Conservation (phyloP, 139 green algal species). For the Choricystis sp. region DNA sequence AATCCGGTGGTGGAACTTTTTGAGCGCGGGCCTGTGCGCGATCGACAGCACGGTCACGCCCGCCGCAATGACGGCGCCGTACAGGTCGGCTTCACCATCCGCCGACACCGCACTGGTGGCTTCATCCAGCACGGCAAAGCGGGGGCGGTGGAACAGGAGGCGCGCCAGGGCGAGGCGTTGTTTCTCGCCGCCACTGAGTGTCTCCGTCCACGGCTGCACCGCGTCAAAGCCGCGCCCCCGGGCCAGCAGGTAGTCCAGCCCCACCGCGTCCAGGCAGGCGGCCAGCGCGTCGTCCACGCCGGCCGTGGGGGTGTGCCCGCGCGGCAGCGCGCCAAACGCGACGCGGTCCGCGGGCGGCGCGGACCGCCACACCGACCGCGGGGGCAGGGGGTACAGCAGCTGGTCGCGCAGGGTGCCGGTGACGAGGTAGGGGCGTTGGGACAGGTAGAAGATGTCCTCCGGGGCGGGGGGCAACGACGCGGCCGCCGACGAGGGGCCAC, state of each 20-base stretch:
- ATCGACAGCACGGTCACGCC: slow-evolving; percentile 85
- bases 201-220: slow-evolving; percentile 63
- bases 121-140: slow-evolving; percentile 80
- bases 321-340: slow-evolving; percentile 1
- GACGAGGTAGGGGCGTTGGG: slow-evolving; percentile 71
- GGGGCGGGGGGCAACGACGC: slow-evolving; percentile 28
- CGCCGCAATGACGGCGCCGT: slow-evolving; percentile 33
- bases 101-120: slow-evolving; percentile 69
- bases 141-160: slow-evolving; percentile 68
- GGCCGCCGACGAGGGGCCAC: slow-evolving; percentile 62
- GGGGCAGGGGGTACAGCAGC: slow-evolving; percentile 73
- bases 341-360: slow-evolving; percentile 9
- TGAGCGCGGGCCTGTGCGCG: slow-evolving; percentile 56
- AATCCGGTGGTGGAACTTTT: slow-evolving; percentile 24
- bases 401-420: slow-evolving; percentile 67
- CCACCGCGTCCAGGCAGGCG: slow-evolving; percentile 52
- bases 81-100: slow-evolving; percentile 50
- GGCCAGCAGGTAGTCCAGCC: slow-evolving; percentile 69
- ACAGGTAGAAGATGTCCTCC: slow-evolving; percentile 68
- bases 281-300: slow-evolving; percentile 29
- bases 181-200: slow-evolving; percentile 74
- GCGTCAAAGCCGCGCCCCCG: slow-evolving; percentile 30
- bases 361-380: slow-evolving; percentile 29
- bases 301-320: slow-evolving; percentile 11
- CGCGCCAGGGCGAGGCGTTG: slow-evolving; percentile 80